Evolutionary conservation across 768 basidiomycete genomes (phyloP).

Genomic region (Boletus rex-veris): DNA sequence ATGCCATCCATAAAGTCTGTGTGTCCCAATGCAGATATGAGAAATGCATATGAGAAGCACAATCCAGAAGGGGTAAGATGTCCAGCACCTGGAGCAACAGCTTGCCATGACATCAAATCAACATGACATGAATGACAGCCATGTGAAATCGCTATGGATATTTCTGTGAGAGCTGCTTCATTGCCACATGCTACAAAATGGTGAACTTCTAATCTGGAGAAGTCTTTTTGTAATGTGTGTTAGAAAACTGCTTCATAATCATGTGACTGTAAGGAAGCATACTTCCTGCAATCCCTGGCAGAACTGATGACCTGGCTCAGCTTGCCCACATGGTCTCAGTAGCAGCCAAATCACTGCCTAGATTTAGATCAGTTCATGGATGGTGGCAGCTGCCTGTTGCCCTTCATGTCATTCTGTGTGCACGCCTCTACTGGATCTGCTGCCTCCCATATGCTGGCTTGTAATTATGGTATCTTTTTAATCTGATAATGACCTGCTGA

Average conservation of each 20-base stretch:
- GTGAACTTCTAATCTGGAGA: neutral
- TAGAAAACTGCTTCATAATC: neutral
- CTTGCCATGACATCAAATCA: too few species aligned
- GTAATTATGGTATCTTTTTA: too few species aligned
- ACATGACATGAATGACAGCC: too few species aligned
- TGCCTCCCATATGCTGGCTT: neutral
- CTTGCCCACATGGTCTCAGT: neutral
- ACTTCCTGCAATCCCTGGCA: neutral
- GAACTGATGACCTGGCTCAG: neutral
- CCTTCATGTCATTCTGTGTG: neutral
- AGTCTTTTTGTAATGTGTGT: neutral
- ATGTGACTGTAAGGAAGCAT: neutral
- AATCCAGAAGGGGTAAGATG: too few species aligned
- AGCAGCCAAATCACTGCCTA: neutral
- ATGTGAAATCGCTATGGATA: too few species aligned
- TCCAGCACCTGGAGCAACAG: too few species aligned
- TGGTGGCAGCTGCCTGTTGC: neutral
- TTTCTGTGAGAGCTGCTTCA: neutral
- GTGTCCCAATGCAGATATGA: too few species aligned
- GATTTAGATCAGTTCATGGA: neutral
- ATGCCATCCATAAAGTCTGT: too few species aligned
- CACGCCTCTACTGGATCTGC: neutral
- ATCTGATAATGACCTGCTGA: too few species aligned
- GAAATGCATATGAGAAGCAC: too few species aligned
- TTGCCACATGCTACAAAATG: neutral